phyloP scores from a whole-genome alignment of 345 rosid genomes.

The Psidium guajava region DNA sequence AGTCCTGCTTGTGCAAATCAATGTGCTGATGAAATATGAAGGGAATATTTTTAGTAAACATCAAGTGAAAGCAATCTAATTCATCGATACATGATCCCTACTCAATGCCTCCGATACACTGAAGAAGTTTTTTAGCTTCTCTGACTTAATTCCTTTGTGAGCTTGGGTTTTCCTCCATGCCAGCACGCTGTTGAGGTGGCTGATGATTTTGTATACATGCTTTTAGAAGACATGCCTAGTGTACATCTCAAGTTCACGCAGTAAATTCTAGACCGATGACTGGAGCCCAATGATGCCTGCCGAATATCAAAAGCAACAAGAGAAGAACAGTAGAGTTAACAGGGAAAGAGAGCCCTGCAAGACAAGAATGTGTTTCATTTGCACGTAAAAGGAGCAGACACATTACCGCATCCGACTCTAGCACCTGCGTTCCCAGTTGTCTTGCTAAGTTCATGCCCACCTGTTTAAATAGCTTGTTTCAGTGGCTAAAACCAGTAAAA shows the following conservation, averaged over 20 bases:
- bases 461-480: slow-evolving; percentile 14
- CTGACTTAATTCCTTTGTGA: not conserved
- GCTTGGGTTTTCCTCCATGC: not conserved
- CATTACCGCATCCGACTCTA: slow-evolving; percentile 81
- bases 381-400: not conserved
- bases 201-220: not conserved
- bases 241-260: not conserved
- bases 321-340: not conserved
- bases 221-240: not conserved
- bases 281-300: slow-evolving; percentile 85
- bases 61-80: not conserved
- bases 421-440: slow-evolving; percentile 93
- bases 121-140: not conserved
- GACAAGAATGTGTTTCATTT: not conserved
- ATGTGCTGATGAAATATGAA: not conserved
- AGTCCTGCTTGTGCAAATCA: not conserved
- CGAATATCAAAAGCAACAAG: not conserved
- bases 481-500: not conserved
- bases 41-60: not conserved
- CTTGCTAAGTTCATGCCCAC: slow-evolving; percentile 88
- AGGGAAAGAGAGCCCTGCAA: not conserved
- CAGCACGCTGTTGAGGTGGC: not conserved
- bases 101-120: not conserved
- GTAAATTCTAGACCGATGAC: slow-evolving; percentile 37
- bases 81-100: not conserved